Evolutionary conservation across 2,329 filamentous ascomycete genomes (phyloP).

Genomic region (Truncatella angustata): DNA sequence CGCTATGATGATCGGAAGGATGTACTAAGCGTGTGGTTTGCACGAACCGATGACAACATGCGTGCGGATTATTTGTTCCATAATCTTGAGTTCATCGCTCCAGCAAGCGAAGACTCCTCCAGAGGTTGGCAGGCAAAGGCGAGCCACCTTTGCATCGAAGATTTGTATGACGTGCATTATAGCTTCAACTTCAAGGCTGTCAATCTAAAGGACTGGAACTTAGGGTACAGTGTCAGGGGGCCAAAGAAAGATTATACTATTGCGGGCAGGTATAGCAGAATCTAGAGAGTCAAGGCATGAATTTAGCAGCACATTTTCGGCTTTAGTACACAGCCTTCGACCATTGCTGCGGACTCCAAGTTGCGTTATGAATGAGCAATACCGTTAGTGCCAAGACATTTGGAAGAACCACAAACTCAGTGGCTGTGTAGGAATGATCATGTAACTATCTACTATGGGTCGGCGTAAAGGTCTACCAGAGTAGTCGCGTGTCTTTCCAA

Average conservation of each 20-base stretch:
- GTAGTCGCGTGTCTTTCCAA: too few relatives aligned
- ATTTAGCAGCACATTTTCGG: too few relatives aligned
- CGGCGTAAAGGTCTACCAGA: too few relatives aligned
- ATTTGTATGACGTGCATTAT: constrained; percentile 70
- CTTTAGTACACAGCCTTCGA: too few relatives aligned
- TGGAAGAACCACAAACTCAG: too few relatives aligned
- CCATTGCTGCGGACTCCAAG: too few relatives aligned
- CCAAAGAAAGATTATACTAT: constrained; percentile 74
- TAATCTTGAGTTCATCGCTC: constrained; percentile 60
- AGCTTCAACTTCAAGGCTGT: constrained; percentile 62
- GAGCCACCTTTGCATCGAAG: constrained; percentile 68
- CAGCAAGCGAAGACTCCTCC: constrained; percentile 19
- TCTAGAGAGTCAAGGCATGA: neutral
- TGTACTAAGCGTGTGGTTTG: constrained; percentile 70
- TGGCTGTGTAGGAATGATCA: too few relatives aligned
- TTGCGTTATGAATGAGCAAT: too few relatives aligned
- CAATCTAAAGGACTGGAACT: constrained; percentile 55
- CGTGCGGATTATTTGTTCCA: constrained; percentile 75
- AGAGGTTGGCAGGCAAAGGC: constrained; percentile 63
- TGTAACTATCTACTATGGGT: too few relatives aligned
- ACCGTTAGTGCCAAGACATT: too few relatives aligned
- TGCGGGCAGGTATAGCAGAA: constrained; percentile 42
- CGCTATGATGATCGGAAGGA: constrained; percentile 63
- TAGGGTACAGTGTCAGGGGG: constrained; percentile 66
- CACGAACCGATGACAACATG: constrained; percentile 58